Evolutionary conservation across 1,284 basidiomycete genomes (phyloP).

Genomic region (Fomitopsis betulina): DNA sequence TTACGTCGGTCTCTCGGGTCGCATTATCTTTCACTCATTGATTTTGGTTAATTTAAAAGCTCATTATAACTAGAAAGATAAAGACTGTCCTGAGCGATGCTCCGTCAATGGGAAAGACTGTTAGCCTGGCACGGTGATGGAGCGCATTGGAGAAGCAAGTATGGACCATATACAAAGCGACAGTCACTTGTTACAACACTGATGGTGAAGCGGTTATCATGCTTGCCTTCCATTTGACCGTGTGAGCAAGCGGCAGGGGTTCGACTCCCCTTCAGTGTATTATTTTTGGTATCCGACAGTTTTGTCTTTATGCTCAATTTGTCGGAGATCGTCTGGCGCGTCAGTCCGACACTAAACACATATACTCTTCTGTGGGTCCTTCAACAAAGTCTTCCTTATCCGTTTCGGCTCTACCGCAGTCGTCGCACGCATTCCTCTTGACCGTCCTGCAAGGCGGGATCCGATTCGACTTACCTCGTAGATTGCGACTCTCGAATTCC

Average conservation of each 20-base stretch:
- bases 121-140: no score
- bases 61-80: no score
- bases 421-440: neutral
- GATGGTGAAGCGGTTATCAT: slow-evolving; percentile 6
- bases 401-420: neutral
- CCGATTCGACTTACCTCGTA: neutral
- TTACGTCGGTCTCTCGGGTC: slow-evolving; percentile 75
- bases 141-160: no score
- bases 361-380: neutral
- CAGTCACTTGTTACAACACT: neutral
- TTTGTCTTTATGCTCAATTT: neutral
- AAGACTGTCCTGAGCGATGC: no score
- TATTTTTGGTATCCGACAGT: neutral
- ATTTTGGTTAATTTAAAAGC: no score
- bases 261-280: neutral
- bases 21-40: no score
- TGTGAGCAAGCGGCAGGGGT: neutral
- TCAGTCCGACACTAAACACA: neutral
- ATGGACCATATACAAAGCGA: no score
- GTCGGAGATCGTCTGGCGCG: neutral
- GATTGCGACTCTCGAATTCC: neutral
- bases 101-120: no score
- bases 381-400: neutral
- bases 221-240: slow-evolving; percentile 1
- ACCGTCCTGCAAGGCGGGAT: neutral